A percentile compares a stretch with the other conserved stretches of the same genome.
These are phyloP conservation scores for Grosmannia penicillata DNA, from an alignment of 2,329 filamentous ascomycete genomes.

Conservation along the genomic window DNA sequence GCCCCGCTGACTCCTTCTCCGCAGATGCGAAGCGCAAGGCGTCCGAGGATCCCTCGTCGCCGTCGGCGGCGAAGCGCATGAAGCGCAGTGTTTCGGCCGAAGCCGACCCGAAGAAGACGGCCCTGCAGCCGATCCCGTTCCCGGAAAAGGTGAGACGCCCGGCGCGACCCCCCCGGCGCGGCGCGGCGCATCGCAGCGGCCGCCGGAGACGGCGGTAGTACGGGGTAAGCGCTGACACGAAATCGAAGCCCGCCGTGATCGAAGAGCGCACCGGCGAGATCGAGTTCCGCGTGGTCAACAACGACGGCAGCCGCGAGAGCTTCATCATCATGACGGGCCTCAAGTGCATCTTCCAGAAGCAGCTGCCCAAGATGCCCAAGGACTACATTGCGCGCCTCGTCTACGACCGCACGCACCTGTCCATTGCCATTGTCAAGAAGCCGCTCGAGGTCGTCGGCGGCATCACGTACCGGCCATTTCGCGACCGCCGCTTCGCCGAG, in stretches of 20 bases:
- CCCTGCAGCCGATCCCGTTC: constrained; percentile 60
- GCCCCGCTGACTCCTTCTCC: neutral
- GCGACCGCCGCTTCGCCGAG: constrained; percentile 82
- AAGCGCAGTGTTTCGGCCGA: constrained; percentile 36
- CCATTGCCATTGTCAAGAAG: constrained; percentile 94
- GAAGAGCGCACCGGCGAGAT: constrained; percentile 92
- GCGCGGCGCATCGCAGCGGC: no score
- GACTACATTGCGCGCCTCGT: constrained; percentile 96
- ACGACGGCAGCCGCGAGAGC: constrained; percentile 76
- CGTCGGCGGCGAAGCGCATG: constrained; percentile 48
- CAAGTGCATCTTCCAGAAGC: constrained; percentile 97
- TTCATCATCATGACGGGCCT: constrained; percentile 89
- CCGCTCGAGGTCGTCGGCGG: constrained; percentile 91
- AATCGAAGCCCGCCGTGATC: constrained; percentile 72
- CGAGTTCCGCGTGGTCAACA: constrained; percentile 95
- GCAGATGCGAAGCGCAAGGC: constrained; percentile 58
- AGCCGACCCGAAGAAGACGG: constrained; percentile 23
- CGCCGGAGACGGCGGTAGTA: no score
- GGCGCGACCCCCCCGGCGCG: no score
- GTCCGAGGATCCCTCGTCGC: constrained; percentile 46
- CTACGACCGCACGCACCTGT: constrained; percentile 91
- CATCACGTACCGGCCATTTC: constrained; percentile 92
- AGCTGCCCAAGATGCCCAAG: constrained; percentile 97
- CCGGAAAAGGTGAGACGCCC: constrained; percentile 67
- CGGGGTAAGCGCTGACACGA: no score